phyloP scores from a whole-genome alignment of 2,329 filamentous ascomycete genomes.

The Neobulgaria alba region DNA sequence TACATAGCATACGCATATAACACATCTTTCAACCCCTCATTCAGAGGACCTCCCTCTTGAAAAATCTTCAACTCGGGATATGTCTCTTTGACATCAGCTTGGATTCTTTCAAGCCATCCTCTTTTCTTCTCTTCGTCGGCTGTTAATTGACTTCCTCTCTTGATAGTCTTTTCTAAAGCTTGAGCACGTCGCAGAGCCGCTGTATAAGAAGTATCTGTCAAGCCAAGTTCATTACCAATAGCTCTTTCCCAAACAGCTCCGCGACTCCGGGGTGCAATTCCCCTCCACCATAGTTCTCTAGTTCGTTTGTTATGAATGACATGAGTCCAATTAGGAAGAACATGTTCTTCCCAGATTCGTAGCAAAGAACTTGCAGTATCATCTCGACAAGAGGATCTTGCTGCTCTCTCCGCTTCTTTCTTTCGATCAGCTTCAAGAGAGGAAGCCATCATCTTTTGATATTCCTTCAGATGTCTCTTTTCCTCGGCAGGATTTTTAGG shows the following conservation, averaged over 20 bases:
- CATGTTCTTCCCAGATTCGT: slow-evolving; percentile 65
- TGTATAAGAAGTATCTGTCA: slow-evolving; percentile 55
- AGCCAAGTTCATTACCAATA: slow-evolving; percentile 29
- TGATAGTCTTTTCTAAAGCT: slow-evolving; percentile 42
- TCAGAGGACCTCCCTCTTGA: slow-evolving; percentile 42
- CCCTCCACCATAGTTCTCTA: slow-evolving; percentile 75
- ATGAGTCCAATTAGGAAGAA: slow-evolving; percentile 66
- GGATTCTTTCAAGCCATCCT: slow-evolving; percentile 55
- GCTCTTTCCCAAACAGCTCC: slow-evolving; percentile 28
- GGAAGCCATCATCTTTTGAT: slow-evolving; percentile 70
- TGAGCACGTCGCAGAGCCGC: slow-evolving; percentile 61
- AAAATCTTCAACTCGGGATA: slow-evolving; percentile 70
- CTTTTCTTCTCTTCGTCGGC: slow-evolving; percentile 46
- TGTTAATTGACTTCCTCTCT: slow-evolving; percentile 24
- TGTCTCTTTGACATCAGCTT: slow-evolving; percentile 54
- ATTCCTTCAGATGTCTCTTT: slow-evolving; percentile 76
- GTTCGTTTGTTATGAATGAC: slow-evolving; percentile 62
- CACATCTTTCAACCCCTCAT: slow-evolving; percentile 61
- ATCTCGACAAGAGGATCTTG: slow-evolving; percentile 45
- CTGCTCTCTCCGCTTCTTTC: slow-evolving; percentile 44
- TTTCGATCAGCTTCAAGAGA: slow-evolving; percentile 52
- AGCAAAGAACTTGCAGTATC: slow-evolving; percentile 45
- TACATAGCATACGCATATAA: slow-evolving; percentile 76
- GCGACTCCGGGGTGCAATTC: slow-evolving; percentile 62
- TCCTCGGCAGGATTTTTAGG: slow-evolving; percentile 88